Evolutionary conservation across 2,329 filamentous ascomycete genomes (phyloP).

Genomic region (Cercospora sesami): DNA sequence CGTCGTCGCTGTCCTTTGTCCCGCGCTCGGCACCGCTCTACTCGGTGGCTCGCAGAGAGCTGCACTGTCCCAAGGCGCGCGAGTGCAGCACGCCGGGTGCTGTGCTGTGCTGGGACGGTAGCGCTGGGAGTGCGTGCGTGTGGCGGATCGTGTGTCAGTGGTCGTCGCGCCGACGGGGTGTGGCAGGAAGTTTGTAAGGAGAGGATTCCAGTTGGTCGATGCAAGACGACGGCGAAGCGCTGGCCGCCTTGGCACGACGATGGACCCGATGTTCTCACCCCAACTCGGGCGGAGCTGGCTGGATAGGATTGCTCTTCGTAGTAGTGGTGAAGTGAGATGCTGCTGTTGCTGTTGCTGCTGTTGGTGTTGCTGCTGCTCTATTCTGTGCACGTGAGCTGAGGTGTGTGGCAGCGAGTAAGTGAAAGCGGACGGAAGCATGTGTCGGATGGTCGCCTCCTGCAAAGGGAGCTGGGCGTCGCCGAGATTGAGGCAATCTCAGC

Average conservation of each 20-base stretch:
- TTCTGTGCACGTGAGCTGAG: neutral
- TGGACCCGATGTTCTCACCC: neutral
- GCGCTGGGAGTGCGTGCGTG: neutral
- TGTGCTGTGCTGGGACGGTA: neutral
- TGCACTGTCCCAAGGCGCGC: neutral
- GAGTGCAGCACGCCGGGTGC: constrained; percentile 12
- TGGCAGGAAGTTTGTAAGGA: neutral
- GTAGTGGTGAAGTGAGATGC: neutral
- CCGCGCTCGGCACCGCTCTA: neutral
- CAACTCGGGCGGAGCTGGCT: neutral
- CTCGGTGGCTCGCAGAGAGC: neutral
- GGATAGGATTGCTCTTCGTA: neutral
- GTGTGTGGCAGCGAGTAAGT: neutral
- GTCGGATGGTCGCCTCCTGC: constrained; percentile 6
- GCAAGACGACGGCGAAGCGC: constrained; percentile 1
- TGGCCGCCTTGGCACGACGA: neutral
- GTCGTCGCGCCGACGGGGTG: neutral
- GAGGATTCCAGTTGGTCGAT: constrained; percentile 4
- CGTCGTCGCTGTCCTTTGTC: neutral
- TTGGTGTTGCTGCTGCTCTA: neutral
- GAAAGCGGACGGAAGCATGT: neutral
- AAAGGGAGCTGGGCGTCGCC: neutral
- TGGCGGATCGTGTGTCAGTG: constrained; percentile 5
- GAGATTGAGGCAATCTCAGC: constrained; percentile 12
- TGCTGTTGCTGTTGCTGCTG: neutral